Evolutionary conservation across 345 rosid genomes (phyloP).

Genomic region (Salix suchowensis): DNA sequence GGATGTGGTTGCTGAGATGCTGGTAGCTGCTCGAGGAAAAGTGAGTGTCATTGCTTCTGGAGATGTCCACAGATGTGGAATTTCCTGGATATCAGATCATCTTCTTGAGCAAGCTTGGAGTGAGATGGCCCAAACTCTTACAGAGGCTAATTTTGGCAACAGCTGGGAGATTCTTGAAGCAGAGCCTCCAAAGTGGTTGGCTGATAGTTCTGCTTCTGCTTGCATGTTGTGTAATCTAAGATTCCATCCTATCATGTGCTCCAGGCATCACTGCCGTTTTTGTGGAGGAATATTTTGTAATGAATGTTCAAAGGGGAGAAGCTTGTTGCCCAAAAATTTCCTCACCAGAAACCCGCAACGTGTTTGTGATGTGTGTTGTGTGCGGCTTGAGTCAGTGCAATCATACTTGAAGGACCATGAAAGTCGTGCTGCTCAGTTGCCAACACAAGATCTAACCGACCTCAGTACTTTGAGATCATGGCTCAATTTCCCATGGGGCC

Average conservation of each 20-base stretch:
- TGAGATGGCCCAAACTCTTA: slow-evolving; percentile 90
- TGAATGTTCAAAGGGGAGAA: slow-evolving; percentile 86
- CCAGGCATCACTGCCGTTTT: slow-evolving; percentile 93
- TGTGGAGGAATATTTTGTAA: slow-evolving; percentile 91
- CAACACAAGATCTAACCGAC: slow-evolving; percentile 80
- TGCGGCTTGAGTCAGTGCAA: slow-evolving; percentile 80
- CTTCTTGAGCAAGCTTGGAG: slow-evolving; percentile 91
- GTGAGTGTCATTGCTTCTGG: slow-evolving; percentile 65
- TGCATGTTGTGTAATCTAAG: slow-evolving; percentile 84
- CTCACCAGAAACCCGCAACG: slow-evolving; percentile 66
- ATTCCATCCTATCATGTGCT: slow-evolving; percentile 90
- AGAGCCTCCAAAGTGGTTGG: slow-evolving; percentile 84
- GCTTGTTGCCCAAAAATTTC: slow-evolving; percentile 73
- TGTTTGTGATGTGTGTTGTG: slow-evolving; percentile 89
- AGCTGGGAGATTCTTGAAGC: slow-evolving; percentile 70
- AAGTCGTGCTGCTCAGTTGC: slow-evolving; percentile 84
- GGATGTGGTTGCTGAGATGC: slow-evolving; percentile 85
- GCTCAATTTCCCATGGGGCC: slow-evolving; percentile 97
- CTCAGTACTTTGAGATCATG: slow-evolving; percentile 97
- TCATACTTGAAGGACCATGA: slow-evolving; percentile 91
- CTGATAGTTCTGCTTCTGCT: slow-evolving; percentile 84
- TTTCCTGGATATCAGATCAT: slow-evolving; percentile 62
- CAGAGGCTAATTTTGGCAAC: slow-evolving; percentile 65
- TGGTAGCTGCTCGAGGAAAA: slow-evolving; percentile 81
- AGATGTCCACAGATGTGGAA: slow-evolving; percentile 39